Base-by-base conservation (phyloP, 352 stramenopile genomes). In the Phytophthora pseudosyringae region DNA sequence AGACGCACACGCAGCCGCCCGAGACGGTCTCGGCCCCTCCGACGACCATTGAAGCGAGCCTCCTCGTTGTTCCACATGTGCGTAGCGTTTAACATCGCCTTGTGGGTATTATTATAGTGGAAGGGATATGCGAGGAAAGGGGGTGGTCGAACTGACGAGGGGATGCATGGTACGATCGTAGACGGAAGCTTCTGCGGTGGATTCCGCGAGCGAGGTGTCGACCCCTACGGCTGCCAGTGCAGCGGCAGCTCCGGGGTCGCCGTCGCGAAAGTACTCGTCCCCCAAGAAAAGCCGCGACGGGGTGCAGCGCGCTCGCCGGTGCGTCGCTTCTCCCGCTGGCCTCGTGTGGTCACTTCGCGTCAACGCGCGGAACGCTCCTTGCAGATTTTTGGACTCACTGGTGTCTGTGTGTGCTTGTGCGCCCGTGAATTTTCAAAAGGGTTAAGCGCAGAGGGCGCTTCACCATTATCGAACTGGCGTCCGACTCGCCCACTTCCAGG, bases 391-490 rank as follows among this genome's bases (percentile, higher is more conserved):
- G 58, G 38, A 55, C 57, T 65, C 28, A 59, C 47, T 36, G 59
- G 26, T 49, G 16, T 46, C 25, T 52, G 33, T 67, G 29, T 57
- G 39, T 40, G 15, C 40, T 29, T 35, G 31, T 43, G 39, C 35
- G 15, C 40, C 25, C 29, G 31, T 43, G 29, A 21, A 36, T 60
- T 69, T 26, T 59, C 53, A 25, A 50, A 44, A 87, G 82, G 28
- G 71, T 90, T n/a, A 90, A 89, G 72, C 85, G 77, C 43, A 88
- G 86, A 68, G 84, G 85, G 5, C 83, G 85, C n/a, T 94, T 94
- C 62, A 94, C 85, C 48, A 94, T 94, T 69, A 94, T 91, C 41
- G 85, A 94, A 58, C 67, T 92, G 32, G 74, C 83, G 29, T 86
- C 70, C 13, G 80, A 89, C 63, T 86, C 84, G 15, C 79, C 82